Percentiles rank a stretch among this genome's conserved stretches.
Evolutionary conservation across 177 flowering plant genomes (phyloP).

Genomic region (Vitis hybrid): DNA sequence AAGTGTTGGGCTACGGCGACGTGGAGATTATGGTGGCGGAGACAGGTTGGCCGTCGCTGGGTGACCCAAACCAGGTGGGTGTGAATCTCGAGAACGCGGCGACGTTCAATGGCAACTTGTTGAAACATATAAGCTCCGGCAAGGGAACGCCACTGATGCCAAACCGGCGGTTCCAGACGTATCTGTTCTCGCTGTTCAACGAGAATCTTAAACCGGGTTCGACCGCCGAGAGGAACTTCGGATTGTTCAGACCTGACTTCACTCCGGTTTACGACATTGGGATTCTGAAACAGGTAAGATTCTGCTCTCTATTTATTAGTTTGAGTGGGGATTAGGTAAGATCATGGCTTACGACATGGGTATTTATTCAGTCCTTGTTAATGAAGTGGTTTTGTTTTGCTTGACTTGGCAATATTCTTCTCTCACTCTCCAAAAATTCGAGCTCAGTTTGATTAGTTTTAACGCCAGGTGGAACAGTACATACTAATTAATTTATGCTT

Average conservation of each 20-base stretch:
- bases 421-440: too few relatives aligned
- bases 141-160: constrained; percentile 71
- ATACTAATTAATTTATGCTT: too few relatives aligned
- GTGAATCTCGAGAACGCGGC: constrained; percentile 37
- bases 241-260: constrained; percentile 59
- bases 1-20: constrained; percentile 41
- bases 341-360: too few relatives aligned
- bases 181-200: constrained; percentile 55
- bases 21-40: constrained; percentile 53
- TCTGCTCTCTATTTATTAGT: too few relatives aligned
- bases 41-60: constrained; percentile 65
- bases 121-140: constrained; percentile 28
- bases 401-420: too few relatives aligned
- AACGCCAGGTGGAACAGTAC: too few relatives aligned
- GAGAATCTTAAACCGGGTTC: constrained; percentile 60
- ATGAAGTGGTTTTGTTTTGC: too few relatives aligned
- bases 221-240: constrained; percentile 53
- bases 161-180: constrained; percentile 47
- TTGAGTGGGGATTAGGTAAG: too few relatives aligned
- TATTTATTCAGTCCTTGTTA: not conserved
- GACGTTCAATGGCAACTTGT: constrained; percentile 40
- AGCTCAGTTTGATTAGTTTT: too few relatives aligned
- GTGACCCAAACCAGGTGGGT: constrained; percentile 26
- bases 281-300: constrained; percentile 17
- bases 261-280: constrained; percentile 50